phyloP scores from a whole-genome alignment of 2,329 filamentous ascomycete species.

The Zymoseptoria brevis region DNA sequence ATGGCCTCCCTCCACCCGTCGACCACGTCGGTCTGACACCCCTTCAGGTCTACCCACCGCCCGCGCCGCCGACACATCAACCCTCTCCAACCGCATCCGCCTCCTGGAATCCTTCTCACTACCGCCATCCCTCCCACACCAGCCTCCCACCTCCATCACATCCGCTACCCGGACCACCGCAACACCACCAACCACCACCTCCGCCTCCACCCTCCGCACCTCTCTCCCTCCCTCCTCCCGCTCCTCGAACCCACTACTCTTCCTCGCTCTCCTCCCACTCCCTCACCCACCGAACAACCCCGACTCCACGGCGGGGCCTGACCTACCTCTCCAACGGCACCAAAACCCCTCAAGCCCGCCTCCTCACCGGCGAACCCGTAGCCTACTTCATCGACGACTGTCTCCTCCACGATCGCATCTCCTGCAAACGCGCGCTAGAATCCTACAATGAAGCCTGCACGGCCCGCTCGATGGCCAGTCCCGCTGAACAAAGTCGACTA shows the following conservation, averaged over 20 bases:
- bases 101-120: background rate
- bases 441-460: slow-evolving; percentile 61
- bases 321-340: background rate
- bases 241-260: background rate
- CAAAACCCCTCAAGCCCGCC: background rate
- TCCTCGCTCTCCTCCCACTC: slow-evolving; percentile 19
- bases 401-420: slow-evolving; percentile 73
- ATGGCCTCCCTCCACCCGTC: background rate
- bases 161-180: slow-evolving; percentile 4
- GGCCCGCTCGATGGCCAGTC: slow-evolving; percentile 45
- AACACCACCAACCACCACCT: background rate
- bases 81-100: background rate
- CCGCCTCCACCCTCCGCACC: slow-evolving; percentile 7
- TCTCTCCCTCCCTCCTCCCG: slow-evolving; percentile 3
- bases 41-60: slow-evolving; percentile 2
- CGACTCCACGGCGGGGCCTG: background rate
- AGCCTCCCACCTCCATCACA: slow-evolving; percentile 3
- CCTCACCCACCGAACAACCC: slow-evolving; percentile 11
- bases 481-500: slow-evolving; percentile 58
- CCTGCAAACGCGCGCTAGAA: slow-evolving; percentile 73
- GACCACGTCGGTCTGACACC: background rate
- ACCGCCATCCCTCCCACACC: slow-evolving; percentile 9
- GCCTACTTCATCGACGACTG: slow-evolving; percentile 65
- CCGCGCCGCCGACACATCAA: background rate
- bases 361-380: slow-evolving; percentile 64